Base-by-base conservation (phyloP, 257 asterid species). In the Lantana camara region DNA sequence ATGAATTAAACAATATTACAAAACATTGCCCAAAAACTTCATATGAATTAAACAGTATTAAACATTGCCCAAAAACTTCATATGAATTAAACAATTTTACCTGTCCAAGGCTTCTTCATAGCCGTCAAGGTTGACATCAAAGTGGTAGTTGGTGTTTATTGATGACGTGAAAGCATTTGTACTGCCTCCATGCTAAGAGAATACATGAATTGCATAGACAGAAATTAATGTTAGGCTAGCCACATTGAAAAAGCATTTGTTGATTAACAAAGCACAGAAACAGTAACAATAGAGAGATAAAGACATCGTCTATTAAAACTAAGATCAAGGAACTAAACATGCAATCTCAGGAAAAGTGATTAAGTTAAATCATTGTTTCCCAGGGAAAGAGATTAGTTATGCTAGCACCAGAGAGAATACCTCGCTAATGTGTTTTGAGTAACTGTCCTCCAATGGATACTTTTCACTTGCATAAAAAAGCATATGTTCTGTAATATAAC, bases 101-200 rank as follows among this genome's bases (percentile, higher is more conserved):
- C 99, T 88, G 84, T 93, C 99, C 85, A 93, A 68, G 54, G 97
- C 99, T 71, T 90, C 99, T 58, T 87, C 96, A 64, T 90, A 90
- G 60, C 80, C 60, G 71, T 93, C 96, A 35, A 89, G 91, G 82
- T 90, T 90, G 38, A 93, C 87, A 78, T 93, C 99, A 75, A 87
- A 93, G 79, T 60, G 68, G 75, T 81, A 93, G 77, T 90, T 90
- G 79, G 99, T 90, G 76, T 88, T 80, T 75, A 87, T 95, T 48
- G 95, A 74, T 42, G 95, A 55, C 14, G 99, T 94, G 80, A 87
- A 94, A 53, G 99, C 99, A 85, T 94, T 94, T 54, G 95, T 90
- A 77, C 95, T 90, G 67, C 99, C 99, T 45, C 97, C 97, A 74
- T 90, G 95, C 99, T 94, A 67, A 59, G 73, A 9, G n/a, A 60